These are phyloP conservation scores for Arthroderma sp. DNA, from an alignment of 2,329 filamentous ascomycete genomes.

Conservation along the genomic window DNA sequence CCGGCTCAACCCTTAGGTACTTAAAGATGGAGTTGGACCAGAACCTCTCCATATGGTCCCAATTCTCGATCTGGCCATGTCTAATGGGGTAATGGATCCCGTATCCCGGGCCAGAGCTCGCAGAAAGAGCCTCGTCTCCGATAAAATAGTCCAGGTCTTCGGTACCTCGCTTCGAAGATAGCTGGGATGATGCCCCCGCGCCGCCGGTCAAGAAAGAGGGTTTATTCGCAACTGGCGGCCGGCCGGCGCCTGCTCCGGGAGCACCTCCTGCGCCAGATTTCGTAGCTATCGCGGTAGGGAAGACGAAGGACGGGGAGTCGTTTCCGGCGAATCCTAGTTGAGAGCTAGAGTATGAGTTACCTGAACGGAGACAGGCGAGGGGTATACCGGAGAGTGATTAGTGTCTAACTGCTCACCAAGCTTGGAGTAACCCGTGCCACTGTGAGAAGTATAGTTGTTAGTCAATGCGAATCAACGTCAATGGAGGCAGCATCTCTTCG, in stretches of 20 bases:
- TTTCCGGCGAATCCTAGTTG: constrained; percentile 86
- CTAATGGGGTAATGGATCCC: constrained; percentile 95
- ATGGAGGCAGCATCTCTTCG: constrained; percentile 10
- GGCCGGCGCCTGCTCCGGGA: constrained; percentile 66
- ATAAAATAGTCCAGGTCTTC: constrained; percentile 99
- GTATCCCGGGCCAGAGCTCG: constrained; percentile 78
- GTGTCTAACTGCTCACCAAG: constrained; percentile 55
- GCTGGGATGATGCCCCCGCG: constrained; percentile 66
- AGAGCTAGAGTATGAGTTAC: constrained; percentile 25
- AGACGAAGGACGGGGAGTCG: constrained; percentile 97
- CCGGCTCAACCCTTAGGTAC: constrained; percentile 92
- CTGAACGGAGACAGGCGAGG: constrained; percentile 8
- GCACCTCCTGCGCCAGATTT: constrained; percentile 63
- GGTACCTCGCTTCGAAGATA: constrained; percentile 85
- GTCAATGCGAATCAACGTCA: constrained; percentile 17
- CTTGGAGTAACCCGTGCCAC: constrained; percentile 99
- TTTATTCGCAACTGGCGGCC: constrained; percentile 85
- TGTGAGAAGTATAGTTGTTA: constrained; percentile 40
- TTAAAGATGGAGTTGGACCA: constrained; percentile 99
- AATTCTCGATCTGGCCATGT: constrained; percentile 97
- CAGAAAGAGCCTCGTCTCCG: constrained; percentile 84
- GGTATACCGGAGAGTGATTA: neutral
- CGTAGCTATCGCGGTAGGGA: constrained; percentile 95
- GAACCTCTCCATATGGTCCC: constrained; percentile 99
- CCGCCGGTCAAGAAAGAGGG: constrained; percentile 89